phyloP scores from a whole-genome alignment of 106 monocot species.

The Agapanthus africanus region DNA sequence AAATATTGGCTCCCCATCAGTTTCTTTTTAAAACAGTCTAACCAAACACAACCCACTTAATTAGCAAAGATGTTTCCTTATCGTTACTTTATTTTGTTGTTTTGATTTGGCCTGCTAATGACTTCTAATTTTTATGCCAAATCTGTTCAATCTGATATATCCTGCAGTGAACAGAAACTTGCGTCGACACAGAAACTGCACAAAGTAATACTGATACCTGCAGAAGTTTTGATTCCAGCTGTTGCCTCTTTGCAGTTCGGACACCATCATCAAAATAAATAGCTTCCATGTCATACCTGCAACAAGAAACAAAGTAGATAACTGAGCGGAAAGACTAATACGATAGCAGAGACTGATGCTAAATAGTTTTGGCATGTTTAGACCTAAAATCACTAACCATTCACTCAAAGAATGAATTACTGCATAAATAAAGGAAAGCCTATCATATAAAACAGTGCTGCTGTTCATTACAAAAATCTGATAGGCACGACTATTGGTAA shows the following conservation, averaged over 20 bases:
- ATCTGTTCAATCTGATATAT: neutral
- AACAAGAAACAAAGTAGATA: slow-evolving; percentile 1
- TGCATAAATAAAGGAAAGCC: neutral
- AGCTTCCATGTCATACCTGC: slow-evolving; percentile 78
- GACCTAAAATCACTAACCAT: neutral
- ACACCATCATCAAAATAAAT: slow-evolving; percentile 94
- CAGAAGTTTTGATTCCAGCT: slow-evolving; percentile 76
- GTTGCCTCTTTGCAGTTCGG: slow-evolving; percentile 61
- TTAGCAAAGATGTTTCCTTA: neutral
- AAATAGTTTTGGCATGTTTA: neutral
- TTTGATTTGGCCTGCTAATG: too few relatives aligned
- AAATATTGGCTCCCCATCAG: neutral
- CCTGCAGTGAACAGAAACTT: neutral
- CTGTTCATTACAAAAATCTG: neutral
- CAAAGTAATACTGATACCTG: slow-evolving; percentile 35
- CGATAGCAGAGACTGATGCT: neutral
- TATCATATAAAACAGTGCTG: too few relatives aligned
- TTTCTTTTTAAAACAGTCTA: neutral
- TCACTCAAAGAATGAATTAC: too few relatives aligned
- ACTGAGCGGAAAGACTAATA: neutral
- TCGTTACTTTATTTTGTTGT: neutral
- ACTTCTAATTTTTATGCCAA: neutral
- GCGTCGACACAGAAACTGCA: neutral
- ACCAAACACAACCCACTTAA: neutral
- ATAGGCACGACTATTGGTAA: neutral